Conservation (phyloP, 805 yeast species). For the Yarrowia yakushimensis region DNA sequence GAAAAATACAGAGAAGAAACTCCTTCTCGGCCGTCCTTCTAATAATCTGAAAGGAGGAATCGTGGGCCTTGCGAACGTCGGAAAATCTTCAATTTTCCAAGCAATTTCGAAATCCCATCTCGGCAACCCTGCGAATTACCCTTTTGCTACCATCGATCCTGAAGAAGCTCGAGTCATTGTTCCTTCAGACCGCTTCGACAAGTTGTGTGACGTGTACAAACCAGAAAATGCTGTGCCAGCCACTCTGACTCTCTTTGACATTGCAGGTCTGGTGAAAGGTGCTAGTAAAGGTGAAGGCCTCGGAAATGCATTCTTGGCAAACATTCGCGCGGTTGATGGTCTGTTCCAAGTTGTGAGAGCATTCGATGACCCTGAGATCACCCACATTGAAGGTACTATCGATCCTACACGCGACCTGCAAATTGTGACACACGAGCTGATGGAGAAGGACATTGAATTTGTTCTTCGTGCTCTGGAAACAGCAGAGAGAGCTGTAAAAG, state of each 20-base stretch:
- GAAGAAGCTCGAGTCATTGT: slow-evolving; percentile 59
- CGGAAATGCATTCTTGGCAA: slow-evolving; percentile 68
- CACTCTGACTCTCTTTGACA: slow-evolving; percentile 57
- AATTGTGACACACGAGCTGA: slow-evolving; percentile 61
- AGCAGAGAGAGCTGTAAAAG: slow-evolving; percentile 47
- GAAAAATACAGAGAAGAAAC: neutral
- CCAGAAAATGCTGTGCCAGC: slow-evolving; percentile 54
- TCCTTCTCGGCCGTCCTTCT: slow-evolving; percentile 67
- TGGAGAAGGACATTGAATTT: slow-evolving; percentile 64
- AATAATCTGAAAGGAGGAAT: slow-evolving; percentile 53
- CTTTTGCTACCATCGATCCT: slow-evolving; percentile 74
- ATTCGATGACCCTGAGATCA: slow-evolving; percentile 60
- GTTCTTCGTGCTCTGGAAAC: slow-evolving; percentile 56
- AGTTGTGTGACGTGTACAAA: slow-evolving; percentile 46
- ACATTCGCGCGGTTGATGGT: slow-evolving; percentile 69
- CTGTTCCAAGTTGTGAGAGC: slow-evolving; percentile 66
- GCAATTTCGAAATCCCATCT: slow-evolving; percentile 58
- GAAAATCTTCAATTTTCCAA: slow-evolving; percentile 57
- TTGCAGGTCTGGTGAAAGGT: slow-evolving; percentile 67
- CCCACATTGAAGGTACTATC: slow-evolving; percentile 61
- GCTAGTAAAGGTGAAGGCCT: slow-evolving; percentile 64
- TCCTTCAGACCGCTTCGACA: slow-evolving; percentile 50
- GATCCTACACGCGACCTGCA: slow-evolving; percentile 62
- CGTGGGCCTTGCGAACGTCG: slow-evolving; percentile 63
- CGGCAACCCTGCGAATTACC: slow-evolving; percentile 66